Conservation (phyloP, 2,329 filamentous ascomycete genomes). For the Annulohypoxylon truncatum region DNA sequence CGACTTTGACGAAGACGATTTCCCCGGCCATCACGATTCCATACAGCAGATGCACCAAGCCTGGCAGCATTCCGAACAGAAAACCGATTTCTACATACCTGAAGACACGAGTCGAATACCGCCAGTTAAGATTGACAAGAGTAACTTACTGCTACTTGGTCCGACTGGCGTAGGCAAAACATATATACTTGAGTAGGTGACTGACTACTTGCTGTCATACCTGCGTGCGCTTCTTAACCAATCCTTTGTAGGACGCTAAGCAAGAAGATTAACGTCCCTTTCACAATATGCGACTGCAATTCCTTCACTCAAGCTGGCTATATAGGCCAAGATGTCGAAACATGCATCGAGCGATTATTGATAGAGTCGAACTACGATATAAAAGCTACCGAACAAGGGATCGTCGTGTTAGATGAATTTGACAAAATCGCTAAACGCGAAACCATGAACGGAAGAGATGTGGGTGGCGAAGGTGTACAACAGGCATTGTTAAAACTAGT, state of each 20-base stretch:
- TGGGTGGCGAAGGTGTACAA: constrained; percentile 95
- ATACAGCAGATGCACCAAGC: constrained; percentile 56
- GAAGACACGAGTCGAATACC: constrained; percentile 59
- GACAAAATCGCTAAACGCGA: constrained; percentile 96
- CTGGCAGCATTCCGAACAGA: constrained; percentile 48
- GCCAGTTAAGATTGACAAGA: constrained; percentile 87
- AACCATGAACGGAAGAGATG: constrained; percentile 89
- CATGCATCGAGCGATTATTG: constrained; percentile 89
- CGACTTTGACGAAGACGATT: constrained; percentile 62
- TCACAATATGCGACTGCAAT: constrained; percentile 95
- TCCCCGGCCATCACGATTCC: constrained; percentile 63
- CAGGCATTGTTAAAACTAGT: constrained; percentile 96
- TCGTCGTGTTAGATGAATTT: constrained; percentile 95
- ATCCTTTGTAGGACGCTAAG: constrained; percentile 78
- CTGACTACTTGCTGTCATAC: constrained; percentile 9
- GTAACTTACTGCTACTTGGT: constrained; percentile 89
- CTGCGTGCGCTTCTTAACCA: constrained; percentile 1
- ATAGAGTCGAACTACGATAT: constrained; percentile 92
- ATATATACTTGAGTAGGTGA: constrained; percentile 80
- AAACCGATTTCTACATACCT: constrained; percentile 60
- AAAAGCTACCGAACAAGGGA: constrained; percentile 85
- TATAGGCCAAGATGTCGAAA: constrained; percentile 97
- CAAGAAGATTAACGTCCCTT: constrained; percentile 92
- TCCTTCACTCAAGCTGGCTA: constrained; percentile 97
- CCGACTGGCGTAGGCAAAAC: constrained; percentile 98